Base-by-base conservation (phyloP, 2,329 filamentous ascomycete genomes). In the Epichloe brachyelytri region DNA sequence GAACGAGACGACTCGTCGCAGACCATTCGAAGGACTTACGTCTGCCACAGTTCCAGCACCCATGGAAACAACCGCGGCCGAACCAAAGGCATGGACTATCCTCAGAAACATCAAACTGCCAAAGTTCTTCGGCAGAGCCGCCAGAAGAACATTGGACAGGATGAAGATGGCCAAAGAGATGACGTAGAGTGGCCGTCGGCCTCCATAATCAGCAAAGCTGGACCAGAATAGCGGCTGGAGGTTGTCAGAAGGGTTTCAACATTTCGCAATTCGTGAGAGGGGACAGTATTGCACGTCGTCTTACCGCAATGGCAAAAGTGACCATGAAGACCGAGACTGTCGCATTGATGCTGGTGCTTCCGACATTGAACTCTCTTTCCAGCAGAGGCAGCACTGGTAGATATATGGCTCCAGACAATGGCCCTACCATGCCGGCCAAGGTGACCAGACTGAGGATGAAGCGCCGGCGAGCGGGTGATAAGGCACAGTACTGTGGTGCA, bases 261-360 rank as follows among this genome's bases (percentile, higher is more conserved):
- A 30, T 30, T 30, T 30, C 30, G 30, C 30, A 11, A 30, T 30
- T 30, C 30, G 30, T 30, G 30, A 11, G 19, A 20, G 12, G 11
- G 4, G 12, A 12, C 5, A 17, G 7, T 5, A 12, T 34, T 10
- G 10, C n/a, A 3, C 8, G 30, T 26, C 15, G 10, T 30, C 62
- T 54, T 49, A 65, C 62, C 8, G 64, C 64, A 15, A 73, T 48
- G 15, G 69, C 70, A 51, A 72, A 73, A 0, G 70, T 63, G 10
- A 65, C 60, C 68, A 70, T 71, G 55, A 71, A 73, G 4, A 72
- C 64, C 0, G 67, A 65, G n/a, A 73, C 68, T 0, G 71, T 71
- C 3, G 63, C 68, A 55, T 72, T 72, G 38, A 72, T 66, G 2
- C 59, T 62, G 5, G 65, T 64, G 26, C 58, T 57, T 7, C 62